Conservation (phyloP, 768 basidiomycete species). For the Porpolomopsis calyptriformis region DNA sequence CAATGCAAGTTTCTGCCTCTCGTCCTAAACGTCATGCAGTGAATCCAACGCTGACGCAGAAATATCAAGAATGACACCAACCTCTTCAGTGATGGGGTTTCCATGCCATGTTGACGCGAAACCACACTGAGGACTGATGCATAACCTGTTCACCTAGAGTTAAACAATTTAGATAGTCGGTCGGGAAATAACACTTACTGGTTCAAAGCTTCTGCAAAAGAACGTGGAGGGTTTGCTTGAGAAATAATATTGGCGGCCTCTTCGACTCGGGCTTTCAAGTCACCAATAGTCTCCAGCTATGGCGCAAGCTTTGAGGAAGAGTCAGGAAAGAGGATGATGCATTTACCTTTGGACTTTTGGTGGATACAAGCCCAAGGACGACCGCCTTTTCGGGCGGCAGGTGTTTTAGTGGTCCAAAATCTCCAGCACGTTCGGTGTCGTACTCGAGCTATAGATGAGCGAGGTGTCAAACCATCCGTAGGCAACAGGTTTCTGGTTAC, state of each 20-base stretch:
- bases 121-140: slow-evolving; percentile 54
- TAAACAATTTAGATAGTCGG: neutral
- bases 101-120: slow-evolving; percentile 52
- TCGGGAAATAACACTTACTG: slow-evolving; percentile 28
- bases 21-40: slow-evolving; percentile 26
- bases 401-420: slow-evolving; percentile 44
- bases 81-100: slow-evolving; percentile 37
- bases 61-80: neutral
- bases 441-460: slow-evolving; percentile 42
- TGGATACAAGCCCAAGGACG: slow-evolving; percentile 41
- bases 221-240: slow-evolving; percentile 31
- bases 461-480: neutral
- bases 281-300: slow-evolving; percentile 41
- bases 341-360: slow-evolving; percentile 34
- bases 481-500: slow-evolving; percentile 8
- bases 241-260: slow-evolving; percentile 43
- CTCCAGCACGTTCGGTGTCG: slow-evolving; percentile 53
- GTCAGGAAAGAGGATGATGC: neutral
- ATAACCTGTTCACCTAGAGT: slow-evolving; percentile 27
- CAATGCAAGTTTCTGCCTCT: slow-evolving; percentile 36
- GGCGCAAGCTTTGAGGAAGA: neutral
- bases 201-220: slow-evolving; percentile 39
- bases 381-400: slow-evolving; percentile 39
- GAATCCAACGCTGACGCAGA: neutral
- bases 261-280: slow-evolving; percentile 39